phyloP scores from a whole-genome alignment of 2,329 filamentous ascomycete species.

The Xenoacremonium recifei region DNA sequence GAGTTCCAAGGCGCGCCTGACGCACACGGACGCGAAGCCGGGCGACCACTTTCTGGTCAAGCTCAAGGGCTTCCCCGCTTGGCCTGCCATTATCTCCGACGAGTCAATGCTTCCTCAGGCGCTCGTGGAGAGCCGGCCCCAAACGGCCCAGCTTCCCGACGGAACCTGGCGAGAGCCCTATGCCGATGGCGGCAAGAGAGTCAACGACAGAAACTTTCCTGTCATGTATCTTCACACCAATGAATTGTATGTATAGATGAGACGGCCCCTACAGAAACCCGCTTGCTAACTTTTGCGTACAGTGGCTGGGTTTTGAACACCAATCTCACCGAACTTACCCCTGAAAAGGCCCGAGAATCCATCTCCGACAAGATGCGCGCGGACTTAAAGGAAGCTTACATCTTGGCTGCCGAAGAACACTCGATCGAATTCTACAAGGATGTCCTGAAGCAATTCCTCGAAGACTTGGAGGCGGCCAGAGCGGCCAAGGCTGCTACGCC shows the following conservation, averaged over 20 bases:
- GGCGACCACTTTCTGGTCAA: conserved; percentile 91
- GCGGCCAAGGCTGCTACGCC: conserved; percentile 44
- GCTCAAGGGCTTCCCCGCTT: conserved; percentile 91
- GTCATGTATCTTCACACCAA: conserved; percentile 95
- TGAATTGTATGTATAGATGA: conserved; percentile 76
- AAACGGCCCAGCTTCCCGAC: conserved; percentile 77
- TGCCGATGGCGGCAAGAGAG: conserved; percentile 82
- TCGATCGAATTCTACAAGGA: conserved; percentile 81
- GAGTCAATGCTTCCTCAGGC: conserved; percentile 87
- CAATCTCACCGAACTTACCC: conserved; percentile 73
- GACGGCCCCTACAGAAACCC: not conserved
- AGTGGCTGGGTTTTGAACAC: conserved; percentile 93
- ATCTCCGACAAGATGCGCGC: conserved; percentile 79
- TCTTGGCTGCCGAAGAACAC: conserved; percentile 75
- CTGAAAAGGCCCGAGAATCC: conserved; percentile 66
- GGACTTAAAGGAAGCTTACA: conserved; percentile 73
- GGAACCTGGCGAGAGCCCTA: conserved; percentile 87
- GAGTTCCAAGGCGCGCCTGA: conserved; percentile 70
- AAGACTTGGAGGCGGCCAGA: conserved; percentile 59
- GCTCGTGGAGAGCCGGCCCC: conserved; percentile 75
- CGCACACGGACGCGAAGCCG: conserved; percentile 77
- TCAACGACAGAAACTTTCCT: conserved; percentile 81
- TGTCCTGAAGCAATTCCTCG: conserved; percentile 68
- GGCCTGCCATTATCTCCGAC: conserved; percentile 92
- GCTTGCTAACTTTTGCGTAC: conserved; percentile 14